These are phyloP conservation scores for Penicillium olsonii DNA, from an alignment of 2,329 filamentous ascomycete species.

Conservation along the genomic window DNA sequence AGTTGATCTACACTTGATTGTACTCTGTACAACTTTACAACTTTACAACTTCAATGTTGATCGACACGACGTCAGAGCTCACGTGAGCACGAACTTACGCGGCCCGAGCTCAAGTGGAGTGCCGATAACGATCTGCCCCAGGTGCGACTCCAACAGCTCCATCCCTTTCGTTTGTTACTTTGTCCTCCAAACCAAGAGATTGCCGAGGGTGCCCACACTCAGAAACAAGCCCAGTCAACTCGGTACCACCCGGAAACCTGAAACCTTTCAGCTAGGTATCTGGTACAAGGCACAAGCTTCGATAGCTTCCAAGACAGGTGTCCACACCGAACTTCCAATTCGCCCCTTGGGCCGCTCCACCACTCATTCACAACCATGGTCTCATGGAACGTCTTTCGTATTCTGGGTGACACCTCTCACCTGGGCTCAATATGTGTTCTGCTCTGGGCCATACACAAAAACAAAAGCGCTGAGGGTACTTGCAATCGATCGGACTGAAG, in stretches of 20 bases:
- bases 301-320: conserved; percentile 8
- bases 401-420: conserved; percentile 82
- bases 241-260: background rate
- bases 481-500: conserved; percentile 2
- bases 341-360: conserved; percentile 1
- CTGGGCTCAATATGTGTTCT: conserved; percentile 85
- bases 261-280: background rate
- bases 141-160: conserved; percentile 7
- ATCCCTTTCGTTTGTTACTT: background rate
- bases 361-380: conserved; percentile 17
- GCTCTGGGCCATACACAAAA: conserved; percentile 85
- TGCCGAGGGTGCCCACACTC: background rate
- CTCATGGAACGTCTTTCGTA: conserved; percentile 60
- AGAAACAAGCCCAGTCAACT: background rate
- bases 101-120: conserved; percentile 23
- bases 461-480: conserved; percentile 79
- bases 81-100: conserved; percentile 25
- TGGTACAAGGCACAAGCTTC: conserved; percentile 1
- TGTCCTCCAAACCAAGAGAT: background rate
- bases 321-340: conserved; percentile 1
- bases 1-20: background rate
- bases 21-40: too few species aligned
- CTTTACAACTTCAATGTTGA: background rate
- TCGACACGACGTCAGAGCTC: conserved; percentile 20
- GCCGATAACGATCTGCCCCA: conserved; percentile 18